A percentile compares a stretch with the other conserved stretches of the same genome.
phyloP scores from a whole-genome alignment of 768 basidiomycete species.

The Boletus vinaceobasis region DNA sequence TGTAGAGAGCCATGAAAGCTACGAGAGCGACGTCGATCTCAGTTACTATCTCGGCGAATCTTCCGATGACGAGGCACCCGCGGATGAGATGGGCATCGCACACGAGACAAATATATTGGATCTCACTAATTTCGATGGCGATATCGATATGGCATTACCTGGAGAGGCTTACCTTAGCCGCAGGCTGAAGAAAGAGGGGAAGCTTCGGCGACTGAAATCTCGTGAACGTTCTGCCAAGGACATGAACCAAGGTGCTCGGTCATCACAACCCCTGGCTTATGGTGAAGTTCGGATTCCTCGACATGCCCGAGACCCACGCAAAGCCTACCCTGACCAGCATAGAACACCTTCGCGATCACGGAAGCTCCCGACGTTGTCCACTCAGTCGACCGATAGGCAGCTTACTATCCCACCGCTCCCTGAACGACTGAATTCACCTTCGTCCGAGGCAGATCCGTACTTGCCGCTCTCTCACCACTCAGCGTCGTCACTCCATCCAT shows the following conservation, averaged over 20 bases:
- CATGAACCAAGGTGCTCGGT: slow-evolving; percentile 9
- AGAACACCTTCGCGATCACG: background rate
- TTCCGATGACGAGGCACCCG: slow-evolving; percentile 28
- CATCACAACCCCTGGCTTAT: background rate
- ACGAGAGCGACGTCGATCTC: slow-evolving; percentile 38
- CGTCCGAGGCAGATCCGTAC: slow-evolving; percentile 11
- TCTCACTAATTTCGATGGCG: slow-evolving; percentile 76
- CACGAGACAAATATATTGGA: slow-evolving; percentile 56
- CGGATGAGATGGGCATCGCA: slow-evolving; percentile 32
- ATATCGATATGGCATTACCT: slow-evolving; percentile 54
- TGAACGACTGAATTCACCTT: slow-evolving; percentile 9
- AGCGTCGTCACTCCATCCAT: slow-evolving; percentile 1
- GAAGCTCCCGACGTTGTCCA: slow-evolving; percentile 3
- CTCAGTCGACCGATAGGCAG: slow-evolving; percentile 20
- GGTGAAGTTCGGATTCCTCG: background rate
- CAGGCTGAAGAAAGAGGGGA: slow-evolving; percentile 58
- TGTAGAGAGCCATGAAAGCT: slow-evolving; percentile 29
- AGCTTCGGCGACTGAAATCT: slow-evolving; percentile 48
- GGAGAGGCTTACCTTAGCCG: slow-evolving; percentile 54
- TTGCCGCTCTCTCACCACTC: slow-evolving; percentile 12
- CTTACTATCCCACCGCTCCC: slow-evolving; percentile 20
- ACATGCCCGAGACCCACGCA: background rate
- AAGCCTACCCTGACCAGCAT: background rate
- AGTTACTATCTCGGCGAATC: slow-evolving; percentile 40
- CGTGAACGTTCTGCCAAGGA: slow-evolving; percentile 24